phyloP scores from a whole-genome alignment of 305 asterid species.

The Salvia sclarea region DNA sequence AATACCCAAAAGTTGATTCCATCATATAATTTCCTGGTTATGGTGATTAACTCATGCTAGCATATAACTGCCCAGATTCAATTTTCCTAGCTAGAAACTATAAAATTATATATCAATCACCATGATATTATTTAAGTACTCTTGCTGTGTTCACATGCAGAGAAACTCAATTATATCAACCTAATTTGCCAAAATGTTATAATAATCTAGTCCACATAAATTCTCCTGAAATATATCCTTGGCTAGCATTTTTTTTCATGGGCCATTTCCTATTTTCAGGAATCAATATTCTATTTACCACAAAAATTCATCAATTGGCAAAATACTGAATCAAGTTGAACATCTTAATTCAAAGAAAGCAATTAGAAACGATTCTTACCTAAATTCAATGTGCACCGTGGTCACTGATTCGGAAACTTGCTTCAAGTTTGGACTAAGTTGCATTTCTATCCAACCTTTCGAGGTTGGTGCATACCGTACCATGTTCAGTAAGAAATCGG shows the following conservation, averaged over 20 bases:
- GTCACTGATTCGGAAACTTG: slow-evolving; percentile 51
- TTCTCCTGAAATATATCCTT: neutral
- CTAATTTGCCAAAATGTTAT: neutral
- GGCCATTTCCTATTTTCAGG: neutral
- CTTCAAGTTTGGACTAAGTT: slow-evolving; percentile 63
- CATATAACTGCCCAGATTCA: neutral
- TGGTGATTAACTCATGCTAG: slow-evolving; percentile 1
- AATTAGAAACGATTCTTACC: too few relatives aligned
- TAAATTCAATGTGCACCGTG: slow-evolving; percentile 58
- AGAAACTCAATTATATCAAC: neutral
- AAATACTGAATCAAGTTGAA: too few relatives aligned
- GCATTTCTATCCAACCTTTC: slow-evolving; percentile 84
- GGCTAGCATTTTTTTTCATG: neutral
- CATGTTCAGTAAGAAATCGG: slow-evolving; percentile 75
- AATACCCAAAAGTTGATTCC: neutral
- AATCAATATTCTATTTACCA: too few relatives aligned
- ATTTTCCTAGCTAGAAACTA: neutral
- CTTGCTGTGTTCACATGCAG: neutral
- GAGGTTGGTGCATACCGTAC: slow-evolving; percentile 65
- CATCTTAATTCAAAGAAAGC: too few relatives aligned
- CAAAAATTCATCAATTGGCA: too few relatives aligned
- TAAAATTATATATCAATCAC: neutral
- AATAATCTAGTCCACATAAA: neutral
- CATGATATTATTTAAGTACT: neutral
- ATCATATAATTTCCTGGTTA: neutral